Evolutionary conservation across 2,329 filamentous ascomycete genomes (phyloP).

Genomic region (Fusarium palustre): DNA sequence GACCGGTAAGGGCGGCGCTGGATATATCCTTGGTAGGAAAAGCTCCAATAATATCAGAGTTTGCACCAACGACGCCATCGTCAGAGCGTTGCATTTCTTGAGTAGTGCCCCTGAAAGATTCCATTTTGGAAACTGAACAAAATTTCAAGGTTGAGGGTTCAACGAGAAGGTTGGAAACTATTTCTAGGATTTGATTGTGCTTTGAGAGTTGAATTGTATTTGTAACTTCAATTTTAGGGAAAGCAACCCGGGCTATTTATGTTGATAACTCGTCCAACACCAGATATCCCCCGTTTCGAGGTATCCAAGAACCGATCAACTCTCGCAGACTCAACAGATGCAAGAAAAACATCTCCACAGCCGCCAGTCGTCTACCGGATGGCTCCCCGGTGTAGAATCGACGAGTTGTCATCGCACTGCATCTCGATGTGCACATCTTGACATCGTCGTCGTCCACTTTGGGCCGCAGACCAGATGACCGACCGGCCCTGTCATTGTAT

Average conservation of each 20-base stretch:
- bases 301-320: constrained; percentile 8
- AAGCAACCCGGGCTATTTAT: constrained; percentile 23
- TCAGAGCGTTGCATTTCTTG: constrained; percentile 19
- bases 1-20: constrained; percentile 31
- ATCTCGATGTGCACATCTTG: constrained; percentile 23
- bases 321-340: background rate
- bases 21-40: constrained; percentile 16
- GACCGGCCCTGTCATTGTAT: constrained; percentile 4
- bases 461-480: background rate
- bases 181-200: background rate
- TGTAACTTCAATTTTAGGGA: constrained; percentile 11
- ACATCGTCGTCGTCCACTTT: constrained; percentile 1
- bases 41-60: constrained; percentile 23
- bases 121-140: constrained; percentile 15
- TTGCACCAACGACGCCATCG: constrained; percentile 16
- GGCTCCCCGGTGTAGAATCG: constrained; percentile 21
- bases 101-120: constrained; percentile 21
- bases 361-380: constrained; percentile 21
- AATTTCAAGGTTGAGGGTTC: background rate
- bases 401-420: constrained; percentile 26
- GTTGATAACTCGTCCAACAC: constrained; percentile 16
- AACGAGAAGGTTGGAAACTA: background rate
- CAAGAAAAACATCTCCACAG: constrained; percentile 9
- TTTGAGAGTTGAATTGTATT: background rate
- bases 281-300: constrained; percentile 16